A percentile compares a stretch with the other conserved stretches of the same genome.
These are phyloP conservation scores for Parachaetomium inaequale DNA, from an alignment of 495 filamentous ascomycete genomes.

Conservation along the genomic window DNA sequence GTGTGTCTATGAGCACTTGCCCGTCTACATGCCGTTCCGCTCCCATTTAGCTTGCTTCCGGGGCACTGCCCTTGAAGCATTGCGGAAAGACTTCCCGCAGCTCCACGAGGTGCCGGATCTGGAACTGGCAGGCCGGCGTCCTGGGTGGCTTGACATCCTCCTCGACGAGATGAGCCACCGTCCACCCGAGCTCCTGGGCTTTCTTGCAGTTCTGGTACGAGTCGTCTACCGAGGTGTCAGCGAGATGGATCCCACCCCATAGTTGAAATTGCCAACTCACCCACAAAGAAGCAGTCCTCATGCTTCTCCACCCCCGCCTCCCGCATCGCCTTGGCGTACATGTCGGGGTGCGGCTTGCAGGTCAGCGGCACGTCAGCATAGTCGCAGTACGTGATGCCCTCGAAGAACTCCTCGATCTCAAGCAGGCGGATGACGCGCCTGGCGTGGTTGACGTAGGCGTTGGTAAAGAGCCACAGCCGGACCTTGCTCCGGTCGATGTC, in stretches of 20 bases:
- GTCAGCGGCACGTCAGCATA: slow-evolving; percentile 64
- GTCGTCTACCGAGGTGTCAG: slow-evolving; percentile 59
- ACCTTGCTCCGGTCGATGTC: slow-evolving; percentile 78
- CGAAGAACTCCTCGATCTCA: slow-evolving; percentile 81
- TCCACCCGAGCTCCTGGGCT: slow-evolving; percentile 75
- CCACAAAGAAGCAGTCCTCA: slow-evolving; percentile 79
- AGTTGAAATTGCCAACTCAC: slow-evolving; percentile 43
- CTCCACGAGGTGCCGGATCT: slow-evolving; percentile 69
- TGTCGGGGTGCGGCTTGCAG: slow-evolving; percentile 79
- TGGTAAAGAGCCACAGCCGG: slow-evolving; percentile 90
- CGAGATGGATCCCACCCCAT: neutral
- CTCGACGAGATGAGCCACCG: slow-evolving; percentile 75
- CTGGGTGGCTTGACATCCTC: slow-evolving; percentile 56
- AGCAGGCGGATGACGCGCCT: slow-evolving; percentile 76
- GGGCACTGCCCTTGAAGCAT: slow-evolving; percentile 57
- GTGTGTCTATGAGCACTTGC: slow-evolving; percentile 2
- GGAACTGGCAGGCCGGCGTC: slow-evolving; percentile 59
- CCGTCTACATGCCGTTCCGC: neutral
- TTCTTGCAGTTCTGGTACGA: slow-evolving; percentile 69
- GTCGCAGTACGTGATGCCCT: slow-evolving; percentile 90
- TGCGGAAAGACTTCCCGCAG: slow-evolving; percentile 69
- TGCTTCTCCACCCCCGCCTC: slow-evolving; percentile 57
- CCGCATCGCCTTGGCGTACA: slow-evolving; percentile 78
- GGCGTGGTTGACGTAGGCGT: slow-evolving; percentile 89
- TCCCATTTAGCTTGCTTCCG: slow-evolving; percentile 8